These are phyloP conservation scores for Phialemoniopsis sp. DNA, from an alignment of 2,329 filamentous ascomycete species.

Conservation along the genomic window DNA sequence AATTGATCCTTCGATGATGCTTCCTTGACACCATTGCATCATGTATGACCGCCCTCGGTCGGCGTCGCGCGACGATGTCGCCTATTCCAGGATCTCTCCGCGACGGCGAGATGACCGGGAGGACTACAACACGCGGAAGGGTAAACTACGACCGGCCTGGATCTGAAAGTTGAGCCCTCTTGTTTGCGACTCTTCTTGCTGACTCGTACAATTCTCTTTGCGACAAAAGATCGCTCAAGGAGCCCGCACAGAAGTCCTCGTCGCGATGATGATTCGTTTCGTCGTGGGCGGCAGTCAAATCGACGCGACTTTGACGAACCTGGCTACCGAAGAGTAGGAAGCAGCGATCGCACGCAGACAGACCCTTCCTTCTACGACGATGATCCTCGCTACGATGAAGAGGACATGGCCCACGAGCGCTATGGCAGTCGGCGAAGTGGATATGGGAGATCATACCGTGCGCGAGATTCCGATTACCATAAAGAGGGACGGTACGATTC, in stretches of 20 bases:
- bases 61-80: conserved; percentile 19
- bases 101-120: conserved; percentile 19
- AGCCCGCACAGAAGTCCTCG: conserved; percentile 1
- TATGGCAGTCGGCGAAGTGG: background rate
- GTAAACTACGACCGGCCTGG: conserved; percentile 14
- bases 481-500: background rate
- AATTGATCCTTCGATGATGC: background rate
- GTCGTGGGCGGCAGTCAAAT: background rate
- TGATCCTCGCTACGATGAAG: conserved; percentile 1
- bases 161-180: conserved; percentile 1
- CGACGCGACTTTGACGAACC: background rate
- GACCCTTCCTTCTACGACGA: background rate
- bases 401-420: background rate
- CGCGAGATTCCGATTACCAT: conserved; percentile 2
- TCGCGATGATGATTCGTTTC: background rate
- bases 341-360: background rate
- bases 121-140: conserved; percentile 41
- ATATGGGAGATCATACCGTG: background rate
- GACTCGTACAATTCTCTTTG: background rate
- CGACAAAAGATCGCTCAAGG: conserved; percentile 5
- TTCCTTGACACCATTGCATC: conserved; percentile 11
- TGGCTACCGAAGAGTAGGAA: background rate
- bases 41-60: conserved; percentile 40
- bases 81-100: conserved; percentile 9
- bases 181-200: conserved; percentile 7